phyloP scores from a whole-genome alignment of 208 protist genomes.

The Leishmania mexicana region DNA sequence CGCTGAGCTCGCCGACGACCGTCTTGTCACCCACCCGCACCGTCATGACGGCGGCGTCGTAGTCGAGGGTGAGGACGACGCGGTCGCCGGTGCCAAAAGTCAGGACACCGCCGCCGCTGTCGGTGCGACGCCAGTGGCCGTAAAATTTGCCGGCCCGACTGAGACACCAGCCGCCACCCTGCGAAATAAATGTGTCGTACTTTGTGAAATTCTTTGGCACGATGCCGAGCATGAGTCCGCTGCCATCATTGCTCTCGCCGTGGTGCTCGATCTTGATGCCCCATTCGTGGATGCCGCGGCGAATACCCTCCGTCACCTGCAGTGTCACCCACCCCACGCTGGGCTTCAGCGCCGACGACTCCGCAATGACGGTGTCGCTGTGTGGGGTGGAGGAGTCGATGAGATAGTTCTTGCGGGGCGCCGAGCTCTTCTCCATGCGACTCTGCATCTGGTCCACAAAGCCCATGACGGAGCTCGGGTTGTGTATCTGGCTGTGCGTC shows the following conservation, averaged over 20 bases:
- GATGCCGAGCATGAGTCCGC: conserved; percentile 93
- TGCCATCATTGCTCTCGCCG: conserved; percentile 91
- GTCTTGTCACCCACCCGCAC: conserved; percentile 85
- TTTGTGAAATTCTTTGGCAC: conserved; percentile 89
- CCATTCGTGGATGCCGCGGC: conserved; percentile 91
- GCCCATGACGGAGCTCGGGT: conserved; percentile 59
- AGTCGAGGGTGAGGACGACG: conserved; percentile 89
- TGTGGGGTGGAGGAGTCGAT: conserved; percentile 89
- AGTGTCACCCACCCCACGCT: conserved; percentile 93
- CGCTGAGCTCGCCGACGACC: conserved; percentile 88
- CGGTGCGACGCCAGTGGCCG: conserved; percentile 89
- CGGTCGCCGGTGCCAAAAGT: conserved; percentile 89
- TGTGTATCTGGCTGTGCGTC: conserved; percentile 64
- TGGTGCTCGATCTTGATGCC: conserved; percentile 91
- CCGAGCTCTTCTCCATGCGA: conserved; percentile 65
- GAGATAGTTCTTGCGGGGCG: conserved; percentile 84
- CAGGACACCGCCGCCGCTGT: conserved; percentile 50
- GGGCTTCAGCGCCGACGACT: conserved; percentile 89
- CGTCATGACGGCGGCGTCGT: conserved; percentile 83
- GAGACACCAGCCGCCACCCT: conserved; percentile 92
- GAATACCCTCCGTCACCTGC: conserved; percentile 90
- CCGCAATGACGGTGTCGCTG: conserved; percentile 89
- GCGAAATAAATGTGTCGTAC: conserved; percentile 94
- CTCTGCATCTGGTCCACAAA: conserved; percentile 81
- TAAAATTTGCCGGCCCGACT: conserved; percentile 94